Evolutionary conservation across 2,329 filamentous ascomycete species (phyloP), one percentile per base, ranked within the genome.

Genomic region (Drechmeria coniospora): DNA sequence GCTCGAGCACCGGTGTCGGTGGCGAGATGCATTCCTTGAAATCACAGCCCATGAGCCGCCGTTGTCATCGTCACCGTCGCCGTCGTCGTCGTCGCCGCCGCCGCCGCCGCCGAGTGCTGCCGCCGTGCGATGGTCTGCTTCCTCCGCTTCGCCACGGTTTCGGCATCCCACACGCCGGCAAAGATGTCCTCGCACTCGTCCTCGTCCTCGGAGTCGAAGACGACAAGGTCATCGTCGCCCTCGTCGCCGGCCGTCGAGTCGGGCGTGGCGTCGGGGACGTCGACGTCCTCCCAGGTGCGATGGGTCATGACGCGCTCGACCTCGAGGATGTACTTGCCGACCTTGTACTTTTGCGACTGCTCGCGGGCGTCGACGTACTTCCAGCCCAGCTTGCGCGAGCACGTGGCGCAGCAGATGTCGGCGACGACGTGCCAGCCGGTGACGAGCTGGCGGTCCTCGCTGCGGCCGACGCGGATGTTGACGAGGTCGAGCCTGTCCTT

Each of bases 131-230:
- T 44, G 41, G 53, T 57, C 19, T 49, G 49, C 14, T 44, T 51
- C 28, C 65, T 55, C 28, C 65, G 54, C 41, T 50, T 56, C 2
- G 61, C 60, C 9, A 63, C 67, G 1, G 50, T 51, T 15, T 61
- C 59, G 2, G 67, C 51, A 40, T 75, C 62, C 73, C 73, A 78
- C 4, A 56, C 57, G 1, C 73, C 73, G 1, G 61, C 53, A 46
- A 78, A 78, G 19, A 78, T 51, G 23, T 76, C 72, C 30, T 77
- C 72, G 28, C 73, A 75, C 43, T 78, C 73, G 21, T 76, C 70
- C 33, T 75, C 69, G 35, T 77, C 68, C 7, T 68, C 65, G 14
- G 68, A 74, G 51, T 77, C 68, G 38, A 76, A 75, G 22, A 60
- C 54, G 11, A 73, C 32, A 18, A 13, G 25, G 13, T 37, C 29